Conservation (phyloP, 2,329 filamentous ascomycete genomes). For the Mollisiaceae sp. region DNA sequence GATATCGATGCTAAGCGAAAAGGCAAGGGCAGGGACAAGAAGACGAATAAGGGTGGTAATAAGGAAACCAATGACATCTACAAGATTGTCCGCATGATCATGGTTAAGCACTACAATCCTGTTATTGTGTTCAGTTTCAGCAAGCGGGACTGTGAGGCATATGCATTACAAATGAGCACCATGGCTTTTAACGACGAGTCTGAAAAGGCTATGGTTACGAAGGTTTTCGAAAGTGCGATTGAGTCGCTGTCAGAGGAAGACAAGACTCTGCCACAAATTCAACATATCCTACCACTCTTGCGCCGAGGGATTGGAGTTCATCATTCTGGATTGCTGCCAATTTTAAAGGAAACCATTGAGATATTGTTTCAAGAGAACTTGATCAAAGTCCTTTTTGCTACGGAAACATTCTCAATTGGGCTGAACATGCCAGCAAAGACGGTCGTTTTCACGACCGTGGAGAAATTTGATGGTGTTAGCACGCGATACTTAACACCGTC, state of each 20-base stretch:
- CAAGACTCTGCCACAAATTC: constrained; percentile 84
- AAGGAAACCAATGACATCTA: constrained; percentile 75
- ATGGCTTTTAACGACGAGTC: constrained; percentile 96
- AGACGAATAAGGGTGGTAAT: constrained; percentile 84
- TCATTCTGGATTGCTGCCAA: constrained; percentile 92
- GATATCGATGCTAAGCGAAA: constrained; percentile 81
- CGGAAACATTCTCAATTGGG: constrained; percentile 98
- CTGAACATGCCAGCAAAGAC: constrained; percentile 99
- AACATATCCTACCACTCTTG: constrained; percentile 85
- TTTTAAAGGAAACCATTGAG: constrained; percentile 97
- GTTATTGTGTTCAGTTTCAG: constrained; percentile 99
- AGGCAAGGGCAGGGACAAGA: constrained; percentile 91
- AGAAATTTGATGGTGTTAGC: constrained; percentile 87
- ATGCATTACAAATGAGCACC: constrained; percentile 84
- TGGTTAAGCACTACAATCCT: constrained; percentile 95
- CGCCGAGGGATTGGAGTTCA: constrained; percentile 95
- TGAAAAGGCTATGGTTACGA: constrained; percentile 91
- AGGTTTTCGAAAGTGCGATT: constrained; percentile 93
- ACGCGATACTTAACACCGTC: constrained; percentile 88
- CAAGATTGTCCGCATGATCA: constrained; percentile 99
- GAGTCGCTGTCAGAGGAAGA: constrained; percentile 93
- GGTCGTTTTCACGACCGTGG: constrained; percentile 96
- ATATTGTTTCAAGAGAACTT: constrained; percentile 98
- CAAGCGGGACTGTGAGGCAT: constrained; percentile 92
- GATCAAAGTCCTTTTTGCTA: constrained; percentile 97